Conservation (phyloP, 2,329 filamentous ascomycete genomes). For the Aureobasidium uvarum region DNA sequence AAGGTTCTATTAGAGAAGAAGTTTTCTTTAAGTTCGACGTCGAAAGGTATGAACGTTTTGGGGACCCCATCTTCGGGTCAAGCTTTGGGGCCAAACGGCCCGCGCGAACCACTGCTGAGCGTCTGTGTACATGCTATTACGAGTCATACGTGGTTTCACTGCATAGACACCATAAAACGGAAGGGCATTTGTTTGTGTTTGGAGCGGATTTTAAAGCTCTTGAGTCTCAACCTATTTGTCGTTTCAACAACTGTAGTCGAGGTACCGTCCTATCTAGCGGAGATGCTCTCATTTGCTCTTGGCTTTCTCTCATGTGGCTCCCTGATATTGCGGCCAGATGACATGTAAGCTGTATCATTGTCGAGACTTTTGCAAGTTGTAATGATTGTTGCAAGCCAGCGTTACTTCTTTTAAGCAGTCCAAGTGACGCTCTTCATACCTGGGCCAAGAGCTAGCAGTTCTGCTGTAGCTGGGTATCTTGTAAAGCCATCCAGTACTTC, state of each 20-base stretch:
- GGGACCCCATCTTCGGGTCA: conserved; percentile 14
- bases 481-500: neutral
- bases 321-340: neutral
- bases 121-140: conserved; percentile 6
- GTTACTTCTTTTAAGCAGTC: neutral
- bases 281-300: neutral
- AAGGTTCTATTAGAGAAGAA: neutral
- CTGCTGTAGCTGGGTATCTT: conserved; percentile 9
- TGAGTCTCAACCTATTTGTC: neutral
- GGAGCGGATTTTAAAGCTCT: neutral
- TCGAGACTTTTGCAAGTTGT: neutral
- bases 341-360: neutral
- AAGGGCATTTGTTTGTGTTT: neutral
- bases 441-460: neutral
- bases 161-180: neutral
- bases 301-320: neutral
- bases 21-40: neutral
- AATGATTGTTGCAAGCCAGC: neutral
- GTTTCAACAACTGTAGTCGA: neutral
- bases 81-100: conserved; percentile 27
- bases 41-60: conserved; percentile 22
- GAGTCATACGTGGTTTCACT: neutral
- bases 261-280: neutral
- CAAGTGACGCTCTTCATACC: neutral
- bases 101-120: conserved; percentile 14